Evolutionary conservation across 2,329 filamentous ascomycete genomes (phyloP), one percentile per base, ranked within the genome.

Genomic region (Thielaviopsis euricoi): DNA sequence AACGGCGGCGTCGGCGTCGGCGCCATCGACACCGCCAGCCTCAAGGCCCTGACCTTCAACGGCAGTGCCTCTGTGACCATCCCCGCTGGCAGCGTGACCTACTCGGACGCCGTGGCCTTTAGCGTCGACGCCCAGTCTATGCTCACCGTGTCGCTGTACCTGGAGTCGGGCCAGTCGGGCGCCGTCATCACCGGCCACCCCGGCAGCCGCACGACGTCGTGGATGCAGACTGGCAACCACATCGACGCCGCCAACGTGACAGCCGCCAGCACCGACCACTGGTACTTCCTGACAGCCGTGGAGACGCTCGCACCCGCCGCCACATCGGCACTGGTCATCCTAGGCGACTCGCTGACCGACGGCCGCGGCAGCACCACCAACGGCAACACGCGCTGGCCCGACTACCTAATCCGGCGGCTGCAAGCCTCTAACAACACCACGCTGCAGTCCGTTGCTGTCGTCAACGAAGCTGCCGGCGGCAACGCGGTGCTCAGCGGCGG

Each of bases 401-500:
- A 83, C 63, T 69, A 79, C 0, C 69, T 84, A 17, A 69, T 80
- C 26, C 69, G 70, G 13, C 72, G 73, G 58, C 68, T 83, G 71
- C 74, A 79, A 64, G 64, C 74, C 62, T 65, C 72, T 52, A 65
- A 66, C 13, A 74, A 76, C 52, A 70, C 68, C 22, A 69, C 76
- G 15, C 15, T n/a, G 15, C 37, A n/a, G 15, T 12, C 37, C 61
- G 74, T 86, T 55, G 74, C 75, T 13, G 68, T 86, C 13, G 71
- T 76, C 62, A 86, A 86, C 69, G 78, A 85, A 67, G 83, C 82
- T 1, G 82, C 82, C 0, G 83, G 83, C 51, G 83, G 83, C n/a
- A 86, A 86, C 67, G 71, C 80, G 0, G 74, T 86, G 1, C 73
- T 86, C 0, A 69, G 70, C 10, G 81, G 83, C 55, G 79, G 82